Percentiles rank a stretch among this genome's conserved stretches.
Conservation (phyloP, 164 flowering plant genomes). For the Umbellularia californica region DNA sequence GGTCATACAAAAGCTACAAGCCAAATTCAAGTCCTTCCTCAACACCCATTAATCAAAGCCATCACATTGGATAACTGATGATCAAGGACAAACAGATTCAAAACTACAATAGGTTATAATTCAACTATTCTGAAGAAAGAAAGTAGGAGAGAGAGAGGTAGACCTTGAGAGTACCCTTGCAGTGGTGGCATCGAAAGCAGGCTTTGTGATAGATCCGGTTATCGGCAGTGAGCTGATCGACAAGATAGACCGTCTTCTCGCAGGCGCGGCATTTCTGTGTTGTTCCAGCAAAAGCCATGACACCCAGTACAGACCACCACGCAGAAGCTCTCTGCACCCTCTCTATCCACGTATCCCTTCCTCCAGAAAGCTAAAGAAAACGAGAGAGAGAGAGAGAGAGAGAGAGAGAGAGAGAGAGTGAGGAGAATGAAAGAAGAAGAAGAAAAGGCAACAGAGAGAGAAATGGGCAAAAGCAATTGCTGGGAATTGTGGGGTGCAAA, state of each 20-base stretch:
- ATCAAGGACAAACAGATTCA: neutral
- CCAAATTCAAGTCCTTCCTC: neutral
- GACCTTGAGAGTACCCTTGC: slow-evolving; percentile 93
- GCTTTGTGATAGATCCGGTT: slow-evolving; percentile 78
- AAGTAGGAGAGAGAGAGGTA: neutral
- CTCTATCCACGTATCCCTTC: neutral
- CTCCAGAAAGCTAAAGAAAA: neutral
- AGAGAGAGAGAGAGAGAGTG: neutral
- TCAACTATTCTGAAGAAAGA: neutral
- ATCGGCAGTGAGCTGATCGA: slow-evolving; percentile 82
- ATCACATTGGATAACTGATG: neutral
- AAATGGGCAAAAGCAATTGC: neutral
- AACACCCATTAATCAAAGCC: too few relatives aligned
- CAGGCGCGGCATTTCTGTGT: slow-evolving; percentile 91
- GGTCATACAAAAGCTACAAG: neutral
- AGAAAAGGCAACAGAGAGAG: neutral
- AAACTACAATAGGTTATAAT: neutral
- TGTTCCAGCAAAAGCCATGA: slow-evolving; percentile 89
- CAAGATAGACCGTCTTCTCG: slow-evolving; percentile 82
- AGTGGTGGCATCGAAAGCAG: slow-evolving; percentile 89
- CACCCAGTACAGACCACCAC: slow-evolving; percentile 4
- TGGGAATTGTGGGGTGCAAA: neutral
- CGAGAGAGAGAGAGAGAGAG: neutral
- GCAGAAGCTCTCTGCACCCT: neutral
- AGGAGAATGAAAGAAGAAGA: neutral